Evolutionary conservation across 352 stramenopile genomes (phyloP).

Genomic region (Phytopythium mirpurense): DNA sequence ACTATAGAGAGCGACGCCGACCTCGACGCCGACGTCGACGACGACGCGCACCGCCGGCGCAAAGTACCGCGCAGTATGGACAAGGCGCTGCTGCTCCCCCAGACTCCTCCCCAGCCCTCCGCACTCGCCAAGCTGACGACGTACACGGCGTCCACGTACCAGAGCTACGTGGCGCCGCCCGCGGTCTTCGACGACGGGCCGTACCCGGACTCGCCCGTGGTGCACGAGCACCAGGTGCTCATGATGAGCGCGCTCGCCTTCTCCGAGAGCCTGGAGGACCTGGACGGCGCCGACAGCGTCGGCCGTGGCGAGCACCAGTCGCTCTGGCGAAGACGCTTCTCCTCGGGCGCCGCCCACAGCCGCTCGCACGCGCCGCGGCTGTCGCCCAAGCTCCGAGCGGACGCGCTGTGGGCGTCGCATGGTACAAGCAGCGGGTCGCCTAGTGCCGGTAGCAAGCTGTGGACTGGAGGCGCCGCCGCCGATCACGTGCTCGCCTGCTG

Average conservation of each 20-base stretch:
- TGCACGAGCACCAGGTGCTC: slow-evolving; percentile 13
- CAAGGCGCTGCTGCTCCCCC: too few species aligned
- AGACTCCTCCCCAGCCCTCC: too few species aligned
- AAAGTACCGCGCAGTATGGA: slow-evolving; percentile 19
- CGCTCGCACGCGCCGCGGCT: slow-evolving; percentile 5
- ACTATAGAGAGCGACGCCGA: background rate
- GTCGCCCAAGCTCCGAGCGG: slow-evolving; percentile 30
- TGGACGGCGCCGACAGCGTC: slow-evolving; percentile 10
- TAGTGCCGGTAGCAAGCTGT: too few species aligned
- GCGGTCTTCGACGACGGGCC: slow-evolving; percentile 13
- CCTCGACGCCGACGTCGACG: slow-evolving; percentile 12
- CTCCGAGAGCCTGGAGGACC: slow-evolving; percentile 30
- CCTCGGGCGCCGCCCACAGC: background rate
- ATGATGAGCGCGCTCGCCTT: slow-evolving; percentile 52
- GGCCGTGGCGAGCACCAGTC: slow-evolving; percentile 1
- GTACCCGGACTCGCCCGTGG: slow-evolving; percentile 13
- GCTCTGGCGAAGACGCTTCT: slow-evolving; percentile 36
- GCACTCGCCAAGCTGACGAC: background rate
- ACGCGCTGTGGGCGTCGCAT: slow-evolving; percentile 31
- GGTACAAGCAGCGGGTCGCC: too few species aligned
- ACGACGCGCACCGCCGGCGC: slow-evolving; percentile 21
- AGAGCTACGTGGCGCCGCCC: slow-evolving; percentile 8
- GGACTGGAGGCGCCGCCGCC: too few species aligned
- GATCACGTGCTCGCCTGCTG: background rate
- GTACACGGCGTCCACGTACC: slow-evolving; percentile 9